A percentile compares a stretch with the other conserved stretches of the same genome.
These are phyloP conservation scores for Saccharomycopsis phalli DNA, from an alignment of 1,139 yeast species.

Conservation along the genomic window DNA sequence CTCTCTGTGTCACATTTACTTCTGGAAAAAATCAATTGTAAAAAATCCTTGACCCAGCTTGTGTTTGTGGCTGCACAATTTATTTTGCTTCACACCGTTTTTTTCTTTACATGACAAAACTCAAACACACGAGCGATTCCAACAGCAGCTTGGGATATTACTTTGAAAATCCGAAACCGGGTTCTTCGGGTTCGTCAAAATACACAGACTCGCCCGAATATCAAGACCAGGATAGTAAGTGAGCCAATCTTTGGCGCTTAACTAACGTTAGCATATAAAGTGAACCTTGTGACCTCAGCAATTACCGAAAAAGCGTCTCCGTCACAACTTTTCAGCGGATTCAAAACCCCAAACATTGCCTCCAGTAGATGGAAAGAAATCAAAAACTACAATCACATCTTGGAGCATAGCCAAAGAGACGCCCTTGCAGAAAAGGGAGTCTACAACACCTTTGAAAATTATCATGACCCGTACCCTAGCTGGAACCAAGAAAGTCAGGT, in stretches of 20 bases:
- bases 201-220: slow-evolving; percentile 27
- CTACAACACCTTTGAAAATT: slow-evolving; percentile 33
- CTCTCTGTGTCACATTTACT: too few species aligned
- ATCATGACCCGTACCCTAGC: slow-evolving; percentile 48
- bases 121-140: background rate
- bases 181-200: slow-evolving; percentile 22
- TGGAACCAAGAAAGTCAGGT: slow-evolving; percentile 42
- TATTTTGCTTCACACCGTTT: too few species aligned
- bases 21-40: too few species aligned
- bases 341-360: slow-evolving; percentile 39
- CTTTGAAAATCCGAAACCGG: slow-evolving; percentile 22
- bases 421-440: slow-evolving; percentile 35
- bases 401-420: slow-evolving; percentile 31
- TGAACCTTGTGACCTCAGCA: too few species aligned
- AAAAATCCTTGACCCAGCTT: too few species aligned
- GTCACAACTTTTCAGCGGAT: slow-evolving; percentile 41
- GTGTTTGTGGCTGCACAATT: too few species aligned
- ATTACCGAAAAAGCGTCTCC: slow-evolving; percentile 29
- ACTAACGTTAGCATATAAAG: too few species aligned
- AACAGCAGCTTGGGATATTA: background rate
- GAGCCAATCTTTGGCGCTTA: too few species aligned
- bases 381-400: slow-evolving; percentile 28
- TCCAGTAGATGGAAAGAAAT: slow-evolving; percentile 39
- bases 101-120: too few species aligned
- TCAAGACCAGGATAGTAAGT: slow-evolving; percentile 19